Base-by-base conservation (phyloP, 1,284 basidiomycete species). In the Puccinia hordei region DNA sequence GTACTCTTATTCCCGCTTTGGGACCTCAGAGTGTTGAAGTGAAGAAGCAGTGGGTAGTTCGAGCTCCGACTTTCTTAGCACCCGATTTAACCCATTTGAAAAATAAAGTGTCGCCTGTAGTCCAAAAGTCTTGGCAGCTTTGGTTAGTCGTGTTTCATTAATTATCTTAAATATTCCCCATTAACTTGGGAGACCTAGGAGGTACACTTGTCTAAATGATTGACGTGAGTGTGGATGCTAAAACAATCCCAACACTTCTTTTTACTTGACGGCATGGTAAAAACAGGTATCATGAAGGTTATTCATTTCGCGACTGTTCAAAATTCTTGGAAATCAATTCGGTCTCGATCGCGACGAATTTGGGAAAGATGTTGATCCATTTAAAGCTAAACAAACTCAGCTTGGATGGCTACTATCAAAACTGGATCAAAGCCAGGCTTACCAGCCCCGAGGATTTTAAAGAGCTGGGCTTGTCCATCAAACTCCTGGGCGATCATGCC, bases 351-450 rank as follows among this genome's bases (percentile, higher is more conserved):
- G 63, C 19, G 63, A 66, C 17, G 3, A n/a, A 24, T n/a, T 12
- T 66, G 8, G 63, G 63, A 3, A 66, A 66, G 30, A 66, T 66
- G 63, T 30, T 44, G 63, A n/a, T 66, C 10, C 63, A 66, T 33
- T 27, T 66, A 19, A 66, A 66, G 24, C 38, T 66, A 22, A 66
- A 66, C 24, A 27, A 66, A 10, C 35, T 66, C 6, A 66, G n/a
- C 24, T n/a, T 66, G 63, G 63, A 66, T 44, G 63, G 44, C n/a
- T 66, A 66, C 30, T 66, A 66, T 44, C 24, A n/a, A 2, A 2
- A 44, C 27, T 15, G 41, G 17, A 46, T 66, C 38, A 41, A 44
- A 66, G 63, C 63, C n/a, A 33, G 63, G 38, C 19, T 41, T n/a
- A 27, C 57, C 27, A 3, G 33, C 24, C 57, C 57, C 15, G 27